A percentile compares a stretch with the other conserved stretches of the same genome.
Evolutionary conservation across 2,329 filamentous ascomycete species (phyloP).

Genomic region (Pleurostoma richardsiae): DNA sequence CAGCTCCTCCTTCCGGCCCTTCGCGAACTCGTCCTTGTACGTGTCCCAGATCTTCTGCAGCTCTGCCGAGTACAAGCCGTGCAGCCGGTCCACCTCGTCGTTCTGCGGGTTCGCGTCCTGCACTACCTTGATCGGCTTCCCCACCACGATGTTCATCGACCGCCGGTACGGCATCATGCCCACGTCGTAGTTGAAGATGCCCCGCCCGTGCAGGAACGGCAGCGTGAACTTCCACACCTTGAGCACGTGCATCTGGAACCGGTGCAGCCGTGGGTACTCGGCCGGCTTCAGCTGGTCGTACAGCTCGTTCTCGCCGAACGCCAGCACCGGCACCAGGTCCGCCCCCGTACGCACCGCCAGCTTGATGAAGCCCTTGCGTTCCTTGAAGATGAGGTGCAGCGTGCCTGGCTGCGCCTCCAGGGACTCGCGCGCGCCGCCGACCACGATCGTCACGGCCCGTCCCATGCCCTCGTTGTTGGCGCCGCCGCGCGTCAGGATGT

Average conservation of each 20-base stretch:
- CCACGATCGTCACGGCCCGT: constrained; percentile 91
- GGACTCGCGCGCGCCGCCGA: constrained; percentile 88
- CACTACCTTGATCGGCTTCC: constrained; percentile 69
- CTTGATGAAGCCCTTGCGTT: constrained; percentile 90
- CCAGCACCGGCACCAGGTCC: constrained; percentile 85
- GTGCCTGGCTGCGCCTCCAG: constrained; percentile 79
- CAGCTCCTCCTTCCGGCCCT: constrained; percentile 58
- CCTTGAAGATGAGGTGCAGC: constrained; percentile 72
- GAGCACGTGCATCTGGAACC: constrained; percentile 78
- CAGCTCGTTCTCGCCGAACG: constrained; percentile 92
- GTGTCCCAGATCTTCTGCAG: constrained; percentile 67
- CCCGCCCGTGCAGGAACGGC: constrained; percentile 82
- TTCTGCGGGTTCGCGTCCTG: constrained; percentile 60
- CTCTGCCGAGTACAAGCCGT: constrained; percentile 73
- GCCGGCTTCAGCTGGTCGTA: constrained; percentile 84
- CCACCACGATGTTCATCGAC: constrained; percentile 85
- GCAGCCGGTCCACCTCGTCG: constrained; percentile 74
- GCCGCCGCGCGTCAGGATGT: constrained; percentile 76
- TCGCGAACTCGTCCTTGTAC: constrained; percentile 73
- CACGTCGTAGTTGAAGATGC: constrained; percentile 96
- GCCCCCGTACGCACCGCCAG: constrained; percentile 88
- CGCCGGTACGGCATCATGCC: constrained; percentile 91
- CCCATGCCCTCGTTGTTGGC: constrained; percentile 78
- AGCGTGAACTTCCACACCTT: constrained; percentile 87
- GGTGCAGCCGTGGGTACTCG: constrained; percentile 73